phyloP scores from a whole-genome alignment of 164 flowering plant genomes.

The Sedum album region DNA sequence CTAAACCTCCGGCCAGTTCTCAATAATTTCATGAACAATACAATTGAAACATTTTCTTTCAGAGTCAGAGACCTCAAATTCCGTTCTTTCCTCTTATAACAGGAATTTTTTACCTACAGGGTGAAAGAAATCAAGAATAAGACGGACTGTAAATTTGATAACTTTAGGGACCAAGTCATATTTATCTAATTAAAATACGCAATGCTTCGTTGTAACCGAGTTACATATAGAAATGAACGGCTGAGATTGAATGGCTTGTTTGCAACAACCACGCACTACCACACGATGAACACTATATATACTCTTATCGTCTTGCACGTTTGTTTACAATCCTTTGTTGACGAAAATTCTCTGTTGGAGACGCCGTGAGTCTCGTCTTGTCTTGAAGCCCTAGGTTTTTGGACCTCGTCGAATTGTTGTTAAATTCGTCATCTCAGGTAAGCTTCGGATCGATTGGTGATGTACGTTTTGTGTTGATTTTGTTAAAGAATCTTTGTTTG shows the following conservation, averaged over 20 bases:
- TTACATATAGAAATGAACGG: no score
- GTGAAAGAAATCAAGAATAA: neutral
- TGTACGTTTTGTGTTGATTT: neutral
- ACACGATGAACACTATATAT: neutral
- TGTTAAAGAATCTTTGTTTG: neutral
- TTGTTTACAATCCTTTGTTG: neutral
- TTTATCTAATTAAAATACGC: no score
- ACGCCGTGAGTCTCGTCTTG: neutral
- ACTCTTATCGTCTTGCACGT: neutral
- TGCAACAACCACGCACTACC: neutral
- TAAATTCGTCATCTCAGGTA: neutral
- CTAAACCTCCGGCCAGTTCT: neutral
- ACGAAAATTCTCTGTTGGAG: neutral
- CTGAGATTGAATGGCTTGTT: neutral
- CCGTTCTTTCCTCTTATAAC: no score
- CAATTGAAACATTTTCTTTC: neutral
- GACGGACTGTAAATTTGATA: neutral
- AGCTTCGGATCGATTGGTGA: neutral
- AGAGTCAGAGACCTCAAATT: neutral
- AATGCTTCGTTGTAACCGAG: no score
- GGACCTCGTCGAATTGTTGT: no score
- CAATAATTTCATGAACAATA: neutral
- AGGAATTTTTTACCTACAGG: neutral
- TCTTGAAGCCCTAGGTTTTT: neutral
- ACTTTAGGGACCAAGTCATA: neutral